Evolutionary conservation across 176 grass and related monocot genomes (phyloP), one percentile per base, ranked within the genome.

Genomic region (Oryza nivara): DNA sequence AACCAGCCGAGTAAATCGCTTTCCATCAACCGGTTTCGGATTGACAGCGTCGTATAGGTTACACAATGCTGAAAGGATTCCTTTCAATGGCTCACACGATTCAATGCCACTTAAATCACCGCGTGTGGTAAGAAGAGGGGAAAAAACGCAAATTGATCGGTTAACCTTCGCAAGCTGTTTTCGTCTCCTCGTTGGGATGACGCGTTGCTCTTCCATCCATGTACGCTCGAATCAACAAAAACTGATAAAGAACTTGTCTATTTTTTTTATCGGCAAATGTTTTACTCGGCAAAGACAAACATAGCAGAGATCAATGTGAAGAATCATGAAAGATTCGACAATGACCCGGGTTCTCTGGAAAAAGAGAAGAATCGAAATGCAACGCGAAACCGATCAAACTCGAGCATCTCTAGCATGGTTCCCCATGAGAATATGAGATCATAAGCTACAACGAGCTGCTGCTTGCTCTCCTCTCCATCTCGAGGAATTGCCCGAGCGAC

Each of bases 401-500:
- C 54, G 19, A 58, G 19, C 54, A 58, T 71, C 67, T 9, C 71
- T 48, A 70, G 19, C 15, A 30, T 54, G 43, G 34, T 56, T 56
- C 51, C 16, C 51, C 69, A 72, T 20, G 70, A 40, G 28, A 28
- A 28, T 28, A 28, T 28, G 28, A 32, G 19, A 72, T 22, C 69
- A 64, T 44, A 7, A 7, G 54, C 25, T 8, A 30, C 36, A 10
- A 7, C 2, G 58, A 17, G 17, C 60, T 65, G 7, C 82, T 61
- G 1, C 51, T 71, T 17, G 82, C 79, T 80, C 89, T 80, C 79
- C 92, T 88, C 71, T 91, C 89, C 85, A 94, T 85, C 52, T 94
- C 86, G 51, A 94, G 86, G 80, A 91, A 94, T 65, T 90, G 74
- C 1, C 79, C 63, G 47, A 94, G 92, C 34, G 92, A 94, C 68